Base-by-base conservation (phyloP, 805 yeast genomes). In the Ogataea degrootiae region DNA sequence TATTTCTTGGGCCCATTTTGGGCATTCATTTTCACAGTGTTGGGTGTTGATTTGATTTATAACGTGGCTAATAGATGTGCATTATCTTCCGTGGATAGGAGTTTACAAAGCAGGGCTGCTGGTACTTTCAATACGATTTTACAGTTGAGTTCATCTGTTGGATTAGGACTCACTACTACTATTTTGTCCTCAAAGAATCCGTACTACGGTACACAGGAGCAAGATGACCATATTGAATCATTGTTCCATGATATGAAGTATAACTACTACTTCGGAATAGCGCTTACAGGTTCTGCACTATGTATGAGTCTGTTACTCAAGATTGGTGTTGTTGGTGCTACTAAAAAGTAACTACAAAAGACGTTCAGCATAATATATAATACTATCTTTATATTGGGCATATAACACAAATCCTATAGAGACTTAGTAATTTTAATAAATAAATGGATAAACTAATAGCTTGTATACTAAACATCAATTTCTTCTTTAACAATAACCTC, bases 1-100 rank as follows among this genome's bases (percentile, higher is more conserved):
- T 76, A 72, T 52, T 76, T 75, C 65, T 58, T 71, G 5, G 72
- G 76, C 16, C 75, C 79, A 19, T 74, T 76, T 47, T 73, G 74
- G 59, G 68, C 76, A 0, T 65, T 69, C 43, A 54, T 65, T 14
- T 53, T 71, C 26, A 57, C 68, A 0, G 77, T 73, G 33, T 37
- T 75, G 15, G 79, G 79, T 0, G 78, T 78, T 0, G 80, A 76
- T 56, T 53, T 76, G 5, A 58, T 70, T 15, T 76, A 70, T 52
- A 75, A 75, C 51, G 74, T 76, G 8, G 67, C 70, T 23, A 75
- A 72, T 47, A 59, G 75, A 57, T 68, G 71, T 35, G 62, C 76
- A 1, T 57, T 74, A 37, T 65, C 71, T 5, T 62, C 76, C 1
- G 77, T 76, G 14, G 63, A 68, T 23, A 56, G 57, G 35, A 46